These are phyloP conservation scores for Chaetomium cochliodes DNA, from an alignment of 495 filamentous ascomycete genomes.

Conservation along the genomic window DNA sequence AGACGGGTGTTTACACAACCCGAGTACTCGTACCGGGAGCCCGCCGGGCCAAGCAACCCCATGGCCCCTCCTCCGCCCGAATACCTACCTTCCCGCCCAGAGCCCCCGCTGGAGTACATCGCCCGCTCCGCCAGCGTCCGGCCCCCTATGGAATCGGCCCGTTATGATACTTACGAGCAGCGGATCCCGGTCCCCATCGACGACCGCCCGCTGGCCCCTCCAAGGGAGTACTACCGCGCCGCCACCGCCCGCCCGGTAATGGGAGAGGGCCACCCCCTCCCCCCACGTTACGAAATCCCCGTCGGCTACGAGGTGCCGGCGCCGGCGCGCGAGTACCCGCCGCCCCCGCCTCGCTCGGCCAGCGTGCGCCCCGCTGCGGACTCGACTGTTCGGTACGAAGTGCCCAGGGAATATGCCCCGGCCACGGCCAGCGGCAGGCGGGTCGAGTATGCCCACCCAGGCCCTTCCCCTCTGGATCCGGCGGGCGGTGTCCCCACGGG, in stretches of 20 bases:
- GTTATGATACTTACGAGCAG: conserved; percentile 36
- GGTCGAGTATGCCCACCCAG: conserved; percentile 39
- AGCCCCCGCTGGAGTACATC: conserved; percentile 53
- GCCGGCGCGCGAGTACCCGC: conserved; percentile 28
- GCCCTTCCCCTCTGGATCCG: conserved; percentile 9
- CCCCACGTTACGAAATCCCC: conserved; percentile 52
- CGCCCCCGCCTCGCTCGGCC: conserved; percentile 26
- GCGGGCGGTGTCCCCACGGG: neutral
- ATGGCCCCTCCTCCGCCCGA: conserved; percentile 36
- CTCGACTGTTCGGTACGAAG: conserved; percentile 25
- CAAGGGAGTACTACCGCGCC: conserved; percentile 47
- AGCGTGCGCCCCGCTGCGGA: conserved; percentile 31
- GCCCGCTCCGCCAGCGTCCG: conserved; percentile 58
- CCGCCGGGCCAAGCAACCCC: conserved; percentile 46
- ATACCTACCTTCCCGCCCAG: conserved; percentile 43
- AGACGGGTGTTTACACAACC: conserved; percentile 55
- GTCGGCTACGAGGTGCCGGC: conserved; percentile 34
- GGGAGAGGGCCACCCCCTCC: neutral
- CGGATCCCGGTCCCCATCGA: conserved; percentile 30
- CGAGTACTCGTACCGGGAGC: conserved; percentile 55
- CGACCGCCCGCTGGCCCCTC: conserved; percentile 33
- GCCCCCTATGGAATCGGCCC: conserved; percentile 35
- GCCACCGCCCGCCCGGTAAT: conserved; percentile 55
- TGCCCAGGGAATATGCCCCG: conserved; percentile 26
- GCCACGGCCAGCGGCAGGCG: conserved; percentile 27